These are phyloP conservation scores for Pythium phragmitis DNA, from an alignment of 352 stramenopile species.

Conservation along the genomic window DNA sequence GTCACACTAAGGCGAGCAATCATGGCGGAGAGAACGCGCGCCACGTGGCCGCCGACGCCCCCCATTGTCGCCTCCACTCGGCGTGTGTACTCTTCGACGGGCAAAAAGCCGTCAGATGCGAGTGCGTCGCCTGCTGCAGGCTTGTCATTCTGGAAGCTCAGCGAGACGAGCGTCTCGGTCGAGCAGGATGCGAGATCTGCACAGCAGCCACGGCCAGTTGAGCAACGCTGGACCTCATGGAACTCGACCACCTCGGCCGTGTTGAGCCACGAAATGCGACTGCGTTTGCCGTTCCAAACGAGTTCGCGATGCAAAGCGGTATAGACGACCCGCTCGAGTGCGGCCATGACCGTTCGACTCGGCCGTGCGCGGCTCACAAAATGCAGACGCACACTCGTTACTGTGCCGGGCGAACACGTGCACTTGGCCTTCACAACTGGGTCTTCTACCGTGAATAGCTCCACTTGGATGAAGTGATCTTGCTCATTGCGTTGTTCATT, in stretches of 20 bases:
- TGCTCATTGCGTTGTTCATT: not conserved
- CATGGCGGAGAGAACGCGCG: slow-evolving; percentile 40
- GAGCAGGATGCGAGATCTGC: slow-evolving; percentile 30
- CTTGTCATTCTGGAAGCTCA: slow-evolving; percentile 31
- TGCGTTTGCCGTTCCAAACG: slow-evolving; percentile 38
- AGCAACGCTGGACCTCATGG: slow-evolving; percentile 23
- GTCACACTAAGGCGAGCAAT: slow-evolving; percentile 29
- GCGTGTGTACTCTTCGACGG: slow-evolving; percentile 28
- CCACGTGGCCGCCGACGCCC: slow-evolving; percentile 39
- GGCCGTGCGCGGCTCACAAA: slow-evolving; percentile 40
- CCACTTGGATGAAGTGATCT: not conserved
- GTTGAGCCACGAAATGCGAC: slow-evolving; percentile 53
- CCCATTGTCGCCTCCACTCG: slow-evolving; percentile 40
- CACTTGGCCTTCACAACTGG: slow-evolving; percentile 22
- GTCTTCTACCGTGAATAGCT: not conserved
- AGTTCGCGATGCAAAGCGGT: slow-evolving; percentile 41
- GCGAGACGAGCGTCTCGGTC: slow-evolving; percentile 25
- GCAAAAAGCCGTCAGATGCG: slow-evolving; percentile 17
- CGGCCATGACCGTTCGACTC: slow-evolving; percentile 36
- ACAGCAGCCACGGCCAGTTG: slow-evolving; percentile 39
- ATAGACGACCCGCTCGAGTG: slow-evolving; percentile 33
- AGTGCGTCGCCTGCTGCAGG: no score
- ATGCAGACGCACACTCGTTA: slow-evolving; percentile 33
- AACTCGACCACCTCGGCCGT: slow-evolving; percentile 31
- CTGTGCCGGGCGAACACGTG: slow-evolving; percentile 29